A percentile compares a stretch with the other conserved stretches of the same genome.
These are phyloP conservation scores for Royoungia palumana DNA, from an alignment of 768 basidiomycete genomes.

Conservation along the genomic window DNA sequence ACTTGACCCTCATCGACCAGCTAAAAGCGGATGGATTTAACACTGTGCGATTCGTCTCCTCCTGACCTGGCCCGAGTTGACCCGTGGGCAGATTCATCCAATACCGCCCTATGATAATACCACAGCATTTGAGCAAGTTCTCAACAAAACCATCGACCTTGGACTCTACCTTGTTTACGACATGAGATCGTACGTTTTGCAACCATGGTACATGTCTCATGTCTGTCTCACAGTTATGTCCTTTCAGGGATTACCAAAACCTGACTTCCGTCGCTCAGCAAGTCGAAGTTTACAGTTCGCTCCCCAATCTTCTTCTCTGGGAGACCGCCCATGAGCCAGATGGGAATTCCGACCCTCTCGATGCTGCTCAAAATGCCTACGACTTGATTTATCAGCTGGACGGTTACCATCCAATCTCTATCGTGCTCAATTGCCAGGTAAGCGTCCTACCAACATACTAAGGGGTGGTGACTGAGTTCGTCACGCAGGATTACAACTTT, in stretches of 20 bases:
- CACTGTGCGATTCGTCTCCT: conserved; percentile 10
- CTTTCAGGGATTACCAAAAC: conserved; percentile 55
- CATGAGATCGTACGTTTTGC: conserved; percentile 52
- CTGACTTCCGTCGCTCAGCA: conserved; percentile 55
- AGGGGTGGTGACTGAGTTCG: background rate
- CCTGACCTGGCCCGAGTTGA: conserved; percentile 13
- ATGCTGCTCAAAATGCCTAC: conserved; percentile 46
- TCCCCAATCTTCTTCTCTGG: conserved; percentile 66
- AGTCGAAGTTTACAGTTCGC: conserved; percentile 60
- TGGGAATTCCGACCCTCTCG: conserved; percentile 55
- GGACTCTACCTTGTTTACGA: conserved; percentile 71
- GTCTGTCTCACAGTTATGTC: background rate
- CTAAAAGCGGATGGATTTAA: conserved; percentile 54
- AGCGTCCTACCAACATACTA: background rate
- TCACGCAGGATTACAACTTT: conserved; percentile 56
- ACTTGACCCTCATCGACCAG: conserved; percentile 50
- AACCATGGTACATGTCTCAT: background rate
- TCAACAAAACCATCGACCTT: conserved; percentile 15
- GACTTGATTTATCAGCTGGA: conserved; percentile 48
- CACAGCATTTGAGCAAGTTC: conserved; percentile 31
- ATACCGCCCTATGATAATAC: conserved; percentile 63
- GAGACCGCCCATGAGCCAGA: conserved; percentile 76
- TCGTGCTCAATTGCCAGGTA: conserved; percentile 49
- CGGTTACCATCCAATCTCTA: conserved; percentile 56
- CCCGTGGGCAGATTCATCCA: conserved; percentile 56